These are phyloP conservation scores for Hibiscus tridactylites DNA, from an alignment of 345 rosid species.

Conservation along the genomic window DNA sequence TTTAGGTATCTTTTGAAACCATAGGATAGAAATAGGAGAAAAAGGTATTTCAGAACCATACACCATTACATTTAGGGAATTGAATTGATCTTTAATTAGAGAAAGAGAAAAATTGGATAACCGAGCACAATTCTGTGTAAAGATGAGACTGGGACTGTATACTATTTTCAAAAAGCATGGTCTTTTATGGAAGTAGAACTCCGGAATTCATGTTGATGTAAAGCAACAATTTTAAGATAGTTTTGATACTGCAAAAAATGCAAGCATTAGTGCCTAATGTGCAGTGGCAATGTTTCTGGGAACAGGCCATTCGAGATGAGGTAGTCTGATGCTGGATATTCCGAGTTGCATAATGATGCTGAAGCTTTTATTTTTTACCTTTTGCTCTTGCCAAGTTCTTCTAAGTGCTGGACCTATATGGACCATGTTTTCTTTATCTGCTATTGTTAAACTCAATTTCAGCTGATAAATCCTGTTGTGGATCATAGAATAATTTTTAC, in stretches of 20 bases:
- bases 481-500: neutral
- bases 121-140: neutral
- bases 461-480: neutral
- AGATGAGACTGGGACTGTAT: neutral
- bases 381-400: neutral
- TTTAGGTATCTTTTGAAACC: neutral
- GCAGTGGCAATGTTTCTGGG: too few relatives aligned
- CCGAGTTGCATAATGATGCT: neutral
- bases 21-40: neutral
- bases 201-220: neutral
- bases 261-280: too few relatives aligned
- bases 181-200: neutral
- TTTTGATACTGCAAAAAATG: too few relatives aligned
- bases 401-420: neutral
- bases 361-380: neutral
- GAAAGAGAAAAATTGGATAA: too few relatives aligned
- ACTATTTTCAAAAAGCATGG: neutral
- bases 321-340: neutral
- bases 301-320: neutral
- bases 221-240: neutral
- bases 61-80: neutral
- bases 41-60: neutral
- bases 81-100: too few relatives aligned
- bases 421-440: neutral
- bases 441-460: neutral